Base-by-base conservation (phyloP, 495 filamentous ascomycete genomes). In the Penicillium dipodomyicola region DNA sequence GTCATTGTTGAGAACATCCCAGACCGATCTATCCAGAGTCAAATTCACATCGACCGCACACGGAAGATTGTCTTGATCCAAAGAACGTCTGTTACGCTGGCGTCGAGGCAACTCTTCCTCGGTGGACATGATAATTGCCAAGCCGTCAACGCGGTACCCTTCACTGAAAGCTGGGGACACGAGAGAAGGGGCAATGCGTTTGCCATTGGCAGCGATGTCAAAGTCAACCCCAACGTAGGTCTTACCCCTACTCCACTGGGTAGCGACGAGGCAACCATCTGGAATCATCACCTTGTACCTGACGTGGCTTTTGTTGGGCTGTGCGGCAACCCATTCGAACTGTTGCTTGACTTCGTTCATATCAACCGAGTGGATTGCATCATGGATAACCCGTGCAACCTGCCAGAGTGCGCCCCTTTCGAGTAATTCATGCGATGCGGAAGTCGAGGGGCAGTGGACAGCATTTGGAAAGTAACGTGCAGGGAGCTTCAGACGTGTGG, bases 391-490 rank as follows among this genome's bases (percentile, higher is more conserved):
- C 3, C 5, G 19, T 22, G 39, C 39, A 30, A 52, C 27, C 37
- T 42, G 17, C 50, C 39, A 52, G 15, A 32, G 25, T 4, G 14
- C 9, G 17, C 39, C 37, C 9, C 9, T 32, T 9, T 20, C 19
- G 11, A 42, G 50, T 11, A 30, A 4, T 4, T 14, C 25, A 17
- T 42, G 25, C 3, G 50, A 52, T 5, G 50, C 3, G 12, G 15
- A 30, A 15, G n/a, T 7, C 2, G 10, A 19, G 5, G 15, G 12
- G n/a, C 50, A 52, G 27, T 57, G 32, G 22, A 30, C 37, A n/a
- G 54, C 54, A 7, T 57, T 57, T 2, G 54, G 45, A n/a, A 57
- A 50, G 25, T 57, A 57, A 11, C 37, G 29, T 11, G 33, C 14
- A 2, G 54, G 37, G 11, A 57, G 23, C 3, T 44, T 43, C 19